phyloP scores from a whole-genome alignment of 805 yeast genomes.

The Cyberlindnera bimundalis region DNA sequence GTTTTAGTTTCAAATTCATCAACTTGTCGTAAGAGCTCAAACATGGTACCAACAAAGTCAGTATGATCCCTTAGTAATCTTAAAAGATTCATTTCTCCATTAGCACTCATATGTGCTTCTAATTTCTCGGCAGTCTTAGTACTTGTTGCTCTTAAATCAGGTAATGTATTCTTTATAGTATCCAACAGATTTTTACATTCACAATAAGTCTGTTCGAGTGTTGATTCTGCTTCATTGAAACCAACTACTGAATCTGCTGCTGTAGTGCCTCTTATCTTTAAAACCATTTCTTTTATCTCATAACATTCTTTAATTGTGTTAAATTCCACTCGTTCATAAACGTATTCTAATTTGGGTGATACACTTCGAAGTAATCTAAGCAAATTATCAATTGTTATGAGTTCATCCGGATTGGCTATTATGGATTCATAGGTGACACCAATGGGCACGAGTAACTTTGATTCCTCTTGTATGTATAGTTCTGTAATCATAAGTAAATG shows the following conservation, averaged over 20 bases:
- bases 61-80: not conserved
- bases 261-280: not conserved
- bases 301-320: not conserved
- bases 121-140: not conserved
- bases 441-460: slow-evolving; percentile 5
- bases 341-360: slow-evolving; percentile 5
- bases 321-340: not conserved
- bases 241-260: not conserved
- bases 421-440: slow-evolving; percentile 9
- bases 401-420: slow-evolving; percentile 1
- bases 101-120: not conserved
- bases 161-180: not conserved
- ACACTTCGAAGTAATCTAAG: slow-evolving; percentile 2
- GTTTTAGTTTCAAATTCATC: slow-evolving; percentile 5
- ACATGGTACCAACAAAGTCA: not conserved
- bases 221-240: not conserved
- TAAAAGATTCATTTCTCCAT: slow-evolving; percentile 6
- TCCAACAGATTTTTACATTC: not conserved
- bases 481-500: not conserved
- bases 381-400: slow-evolving; percentile 4
- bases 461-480: not conserved
- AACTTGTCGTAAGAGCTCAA: slow-evolving; percentile 7
- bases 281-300: not conserved
- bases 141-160: not conserved
- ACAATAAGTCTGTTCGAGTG: not conserved